These are phyloP conservation scores for Xerocomus spinulosus DNA, from an alignment of 768 basidiomycete genomes.

Conservation along the genomic window DNA sequence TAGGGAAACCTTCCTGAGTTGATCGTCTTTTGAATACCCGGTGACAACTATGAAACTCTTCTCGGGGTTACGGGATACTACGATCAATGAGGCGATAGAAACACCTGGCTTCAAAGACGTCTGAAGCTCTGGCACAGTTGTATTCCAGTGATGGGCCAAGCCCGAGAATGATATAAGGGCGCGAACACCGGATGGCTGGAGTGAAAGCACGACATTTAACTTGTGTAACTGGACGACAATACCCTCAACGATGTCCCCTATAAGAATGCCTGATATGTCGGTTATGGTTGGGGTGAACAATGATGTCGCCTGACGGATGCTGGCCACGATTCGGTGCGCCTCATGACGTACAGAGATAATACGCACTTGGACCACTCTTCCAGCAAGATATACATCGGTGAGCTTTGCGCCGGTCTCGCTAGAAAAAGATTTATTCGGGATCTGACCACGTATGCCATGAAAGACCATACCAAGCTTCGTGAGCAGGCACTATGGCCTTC, in stretches of 20 bases:
- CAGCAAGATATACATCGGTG: constrained; percentile 63
- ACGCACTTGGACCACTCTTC: constrained; percentile 81
- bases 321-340: constrained; percentile 68
- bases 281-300: constrained; percentile 43
- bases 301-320: constrained; percentile 74
- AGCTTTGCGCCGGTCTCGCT: constrained; percentile 69
- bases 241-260: constrained; percentile 71
- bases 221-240: constrained; percentile 78
- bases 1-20: constrained; percentile 46
- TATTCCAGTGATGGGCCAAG: constrained; percentile 72
- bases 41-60: constrained; percentile 85
- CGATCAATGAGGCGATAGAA: constrained; percentile 68
- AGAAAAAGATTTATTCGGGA: background rate
- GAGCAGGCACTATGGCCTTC: constrained; percentile 73
- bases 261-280: constrained; percentile 70
- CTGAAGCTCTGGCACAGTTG: constrained; percentile 64
- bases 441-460: background rate
- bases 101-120: constrained; percentile 62
- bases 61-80: constrained; percentile 85
- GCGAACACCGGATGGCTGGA: constrained; percentile 64
- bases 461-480: constrained; percentile 69
- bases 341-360: constrained; percentile 61
- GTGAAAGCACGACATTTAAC: constrained; percentile 71
- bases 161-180: constrained; percentile 86
- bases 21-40: constrained; percentile 57